Evolutionary conservation across 1,284 basidiomycete genomes (phyloP), one percentile per base, ranked within the genome.

Genomic region (Apiotrichum mycotoxinovorans): DNA sequence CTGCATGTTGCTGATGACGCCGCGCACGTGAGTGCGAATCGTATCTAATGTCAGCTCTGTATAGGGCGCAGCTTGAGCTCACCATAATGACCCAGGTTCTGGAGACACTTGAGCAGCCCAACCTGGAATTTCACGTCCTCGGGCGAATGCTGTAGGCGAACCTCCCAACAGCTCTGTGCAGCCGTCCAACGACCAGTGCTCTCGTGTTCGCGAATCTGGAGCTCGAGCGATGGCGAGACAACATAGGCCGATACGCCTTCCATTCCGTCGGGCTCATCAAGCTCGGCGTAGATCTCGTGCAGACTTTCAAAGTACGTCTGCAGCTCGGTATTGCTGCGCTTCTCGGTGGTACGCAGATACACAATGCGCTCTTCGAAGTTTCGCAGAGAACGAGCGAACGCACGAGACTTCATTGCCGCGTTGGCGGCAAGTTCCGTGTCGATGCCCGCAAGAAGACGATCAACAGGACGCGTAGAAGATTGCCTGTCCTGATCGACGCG

Each of bases 181-280:
- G 93, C 89, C 0, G 96, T 98, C 96, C 96, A 99, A 42, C 87
- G 83, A 4, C 96, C 96, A 1, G 91, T 97, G 65, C 89, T 96
- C 75, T 99, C 96, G 70, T 99, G 96, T 68, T 98, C 91, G 46
- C 96, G 87, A 60, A 99, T 98, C 76, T 98, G 94, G 76, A 98
- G 91, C 66, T 98, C 91, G 49, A 98, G 78, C 1, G 91, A 90
- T 0, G 96, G 96, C 0, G 89, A 85, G 15, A 97, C 80, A 57
- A 99, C 90, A 60, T 88, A 79, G 1, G 89, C 87, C 0, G 96
- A 97, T 26, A 98, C 84, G 0, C 96, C 96, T 77, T 98, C 94
- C 96, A 99, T 99, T 14, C 96, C 96, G 76, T 99, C 96, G 0
- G 96, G 96, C 72, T 99, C 94, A 71, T 99, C 94, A 4, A 99